phyloP scores from a whole-genome alignment of 768 basidiomycete genomes.

The Roridomyces roridus region DNA sequence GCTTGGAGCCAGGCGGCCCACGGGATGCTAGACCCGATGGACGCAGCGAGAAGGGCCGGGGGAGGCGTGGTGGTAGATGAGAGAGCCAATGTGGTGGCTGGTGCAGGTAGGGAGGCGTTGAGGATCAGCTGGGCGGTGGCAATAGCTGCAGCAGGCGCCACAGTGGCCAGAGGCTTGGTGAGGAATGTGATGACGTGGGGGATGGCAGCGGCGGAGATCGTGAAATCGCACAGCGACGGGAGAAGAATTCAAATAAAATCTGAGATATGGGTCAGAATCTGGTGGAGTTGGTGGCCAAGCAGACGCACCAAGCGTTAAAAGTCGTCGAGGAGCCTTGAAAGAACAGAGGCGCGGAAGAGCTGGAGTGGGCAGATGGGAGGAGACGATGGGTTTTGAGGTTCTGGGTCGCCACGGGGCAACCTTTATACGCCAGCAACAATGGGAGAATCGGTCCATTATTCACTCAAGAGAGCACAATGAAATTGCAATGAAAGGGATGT shows the following conservation, averaged over 20 bases:
- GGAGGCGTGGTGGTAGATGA: background rate
- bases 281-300: too few species aligned
- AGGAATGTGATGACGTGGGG: slow-evolving; percentile 23
- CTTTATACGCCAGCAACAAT: too few species aligned
- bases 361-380: too few species aligned
- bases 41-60: slow-evolving; percentile 14
- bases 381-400: too few species aligned
- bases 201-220: slow-evolving; percentile 6
- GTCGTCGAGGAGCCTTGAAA: too few species aligned
- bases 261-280: too few species aligned
- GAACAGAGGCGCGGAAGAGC: too few species aligned
- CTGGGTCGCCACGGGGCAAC: too few species aligned
- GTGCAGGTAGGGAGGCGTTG: background rate
- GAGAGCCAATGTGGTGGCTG: background rate
- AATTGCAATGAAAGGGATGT: too few species aligned
- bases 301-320: too few species aligned
- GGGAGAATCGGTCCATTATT: too few species aligned
- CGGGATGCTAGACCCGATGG: slow-evolving; percentile 14
- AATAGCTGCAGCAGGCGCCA: background rate
- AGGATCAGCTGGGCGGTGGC: slow-evolving; percentile 18
- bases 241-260: background rate
- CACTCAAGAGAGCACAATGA: too few species aligned
- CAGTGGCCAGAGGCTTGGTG: slow-evolving; percentile 12
- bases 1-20: slow-evolving; percentile 17
- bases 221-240: background rate